Evolutionary conservation across 768 basidiomycete genomes (phyloP).

Genomic region (Trametes elegans): DNA sequence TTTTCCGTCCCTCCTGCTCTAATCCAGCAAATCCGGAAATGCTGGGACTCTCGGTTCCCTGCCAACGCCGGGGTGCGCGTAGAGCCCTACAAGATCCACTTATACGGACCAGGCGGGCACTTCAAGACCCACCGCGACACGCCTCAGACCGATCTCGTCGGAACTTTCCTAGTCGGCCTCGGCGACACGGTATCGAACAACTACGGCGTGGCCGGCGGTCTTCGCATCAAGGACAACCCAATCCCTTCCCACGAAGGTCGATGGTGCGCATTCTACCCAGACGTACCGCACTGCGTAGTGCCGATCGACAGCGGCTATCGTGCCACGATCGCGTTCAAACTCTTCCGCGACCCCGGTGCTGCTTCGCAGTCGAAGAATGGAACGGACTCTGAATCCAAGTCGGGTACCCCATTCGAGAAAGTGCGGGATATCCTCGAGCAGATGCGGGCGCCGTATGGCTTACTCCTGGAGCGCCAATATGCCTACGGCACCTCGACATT

Average conservation of each 20-base stretch:
- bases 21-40: conserved; percentile 22
- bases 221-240: background rate
- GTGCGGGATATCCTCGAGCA: conserved; percentile 5
- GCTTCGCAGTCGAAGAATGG: background rate
- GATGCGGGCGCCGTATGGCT: conserved; percentile 25
- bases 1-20: conserved; percentile 24
- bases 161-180: conserved; percentile 34
- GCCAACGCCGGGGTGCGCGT: conserved; percentile 25
- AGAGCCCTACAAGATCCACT: conserved; percentile 34
- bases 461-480: conserved; percentile 30
- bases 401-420: no score
- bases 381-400: no score
- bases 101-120: conserved; percentile 29
- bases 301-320: conserved; percentile 19
- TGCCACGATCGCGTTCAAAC: conserved; percentile 33
- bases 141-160: conserved; percentile 28
- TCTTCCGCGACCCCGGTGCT: conserved; percentile 21
- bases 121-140: conserved; percentile 32
- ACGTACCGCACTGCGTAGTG: conserved; percentile 28
- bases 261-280: conserved; percentile 36
- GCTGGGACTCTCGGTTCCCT: conserved; percentile 22
- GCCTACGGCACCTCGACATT: conserved; percentile 25
- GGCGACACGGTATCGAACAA: conserved; percentile 22
- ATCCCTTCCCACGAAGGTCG: conserved; percentile 3
- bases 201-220: background rate